These are phyloP conservation scores for Colletotrichum neosansevieriae DNA, from an alignment of 2,329 filamentous ascomycete species.

Conservation along the genomic window DNA sequence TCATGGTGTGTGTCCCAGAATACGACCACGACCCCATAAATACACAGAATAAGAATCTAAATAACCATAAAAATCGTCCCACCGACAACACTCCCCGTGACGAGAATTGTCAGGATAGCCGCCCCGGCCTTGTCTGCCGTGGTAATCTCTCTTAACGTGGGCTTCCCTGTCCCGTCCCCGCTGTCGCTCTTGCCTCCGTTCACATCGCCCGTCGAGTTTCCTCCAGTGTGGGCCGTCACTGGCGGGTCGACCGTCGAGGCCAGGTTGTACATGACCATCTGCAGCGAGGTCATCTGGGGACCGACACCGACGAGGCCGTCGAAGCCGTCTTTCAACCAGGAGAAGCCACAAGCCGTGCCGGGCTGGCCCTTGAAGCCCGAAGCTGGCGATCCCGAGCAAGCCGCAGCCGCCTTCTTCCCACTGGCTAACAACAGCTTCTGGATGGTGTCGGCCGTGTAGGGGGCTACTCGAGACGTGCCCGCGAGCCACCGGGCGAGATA, in stretches of 20 bases:
- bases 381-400: slow-evolving; percentile 69
- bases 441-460: slow-evolving; percentile 66
- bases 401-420: slow-evolving; percentile 68
- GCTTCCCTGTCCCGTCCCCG: background rate
- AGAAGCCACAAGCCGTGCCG: slow-evolving; percentile 69
- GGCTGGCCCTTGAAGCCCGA: slow-evolving; percentile 62
- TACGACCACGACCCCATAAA: background rate
- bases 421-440: slow-evolving; percentile 69
- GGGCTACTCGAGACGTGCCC: slow-evolving; percentile 70
- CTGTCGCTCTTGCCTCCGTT: slow-evolving; percentile 38
- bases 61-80: slow-evolving; percentile 20
- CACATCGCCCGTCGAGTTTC: slow-evolving; percentile 60
- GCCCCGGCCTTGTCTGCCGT: slow-evolving; percentile 77
- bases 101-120: slow-evolving; percentile 70
- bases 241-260: slow-evolving; percentile 55
- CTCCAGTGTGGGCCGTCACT: slow-evolving; percentile 62
- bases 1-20: too few species aligned
- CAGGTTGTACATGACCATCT: slow-evolving; percentile 62
- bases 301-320: slow-evolving; percentile 64
- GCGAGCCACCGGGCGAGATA: slow-evolving; percentile 76
- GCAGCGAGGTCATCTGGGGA: slow-evolving; percentile 68
- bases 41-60: background rate
- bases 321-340: slow-evolving; percentile 65
- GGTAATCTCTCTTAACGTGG: slow-evolving; percentile 50
- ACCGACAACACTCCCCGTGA: slow-evolving; percentile 61